Base-by-base conservation (phyloP, 2,329 filamentous ascomycete genomes). In the Aspergillus terreus region DNA sequence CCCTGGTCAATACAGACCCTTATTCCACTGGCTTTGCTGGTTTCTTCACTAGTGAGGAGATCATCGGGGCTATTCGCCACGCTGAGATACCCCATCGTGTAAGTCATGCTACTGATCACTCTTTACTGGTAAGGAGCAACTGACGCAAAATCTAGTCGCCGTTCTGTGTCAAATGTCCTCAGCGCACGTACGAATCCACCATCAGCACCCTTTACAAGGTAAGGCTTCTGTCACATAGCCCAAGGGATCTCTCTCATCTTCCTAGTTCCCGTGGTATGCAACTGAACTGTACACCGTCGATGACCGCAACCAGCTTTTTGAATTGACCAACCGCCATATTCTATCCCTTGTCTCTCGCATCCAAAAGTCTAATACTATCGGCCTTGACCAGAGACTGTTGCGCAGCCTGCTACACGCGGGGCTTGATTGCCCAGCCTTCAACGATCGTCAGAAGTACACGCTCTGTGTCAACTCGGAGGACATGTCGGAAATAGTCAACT, bases 281-380 rank as follows among this genome's bases (percentile, higher is more conserved):
- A 63, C 67, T 10, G 59, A 68, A 12, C 59, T 75, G 52, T 77
- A 80, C 60, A 76, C 71, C 1, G 61, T 82, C 19, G 62, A 67
- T 40, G 74, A 79, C 51, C 76, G 77, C 44, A 74, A 76, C 49
- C 55, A 63, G 9, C 59, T 82, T 25, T 79, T 75, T 63, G 64
- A 73, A 12, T 62, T 71, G 33, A 63, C 63, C 47, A 62, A 60
- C 49, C 78, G 78, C 23, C 85, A 86, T 66, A 84, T 92, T 65
- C 79, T 78, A 48, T 85, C 90, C 61, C 79, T 92, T 64, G 82
- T 82, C 57, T 87, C 87, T 58, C 77, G 82, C 42, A 73, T 87
- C 46, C 75, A 83, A 72, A 61, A 58, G 33, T 50, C 54, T 6
- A 61, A 63, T 17, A 66, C 62, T 2, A 65, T 75, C 46, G 73